Base-by-base conservation (phyloP, 345 rosid genomes). In the Euclidium syriacum region DNA sequence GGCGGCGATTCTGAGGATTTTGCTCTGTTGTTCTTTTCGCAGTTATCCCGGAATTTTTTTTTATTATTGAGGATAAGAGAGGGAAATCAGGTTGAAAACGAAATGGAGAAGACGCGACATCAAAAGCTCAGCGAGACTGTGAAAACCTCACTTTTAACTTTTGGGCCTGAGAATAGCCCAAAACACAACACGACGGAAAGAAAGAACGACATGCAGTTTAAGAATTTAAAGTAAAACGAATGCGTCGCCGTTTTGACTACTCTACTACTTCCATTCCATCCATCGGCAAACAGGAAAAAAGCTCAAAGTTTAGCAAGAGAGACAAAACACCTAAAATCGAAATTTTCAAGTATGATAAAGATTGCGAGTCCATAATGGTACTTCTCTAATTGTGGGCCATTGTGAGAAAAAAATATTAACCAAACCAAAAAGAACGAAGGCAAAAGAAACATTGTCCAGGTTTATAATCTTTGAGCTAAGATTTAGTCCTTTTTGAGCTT, bases 11-110 rank as follows among this genome's bases (percentile, higher is more conserved):
- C 62, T 72, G 61, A 51, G 50, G 70, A 50, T 58, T 35, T 27
- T 34, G 49, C 43, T 47, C 40, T 11, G 44, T 49, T 61, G 29
- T 17, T 29, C 36, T 4, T n/a, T 43, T 36, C 12, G 36, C 20
- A 36, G 6, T 39, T 23, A 22, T 53, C 59, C 24, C 58, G 54
- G 69, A 69, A n/a, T n/a, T 61, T 14, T 22, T 42, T 34, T 57
- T 63, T 54, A 25, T 29, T 50, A 57, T 62, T 68, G 68, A 62
- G 54, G 73, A 59, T 61, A 58, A 50, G 74, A 57, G 73, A 59
- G 62, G 63, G 75, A 74, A 74, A 64, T 64, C 58, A 75, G 55
- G 75, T 55, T 67, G 70, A 68, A 68, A 73, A 49, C 54, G 61
- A 73, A 54, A 62, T 58, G 69, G 60, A 44, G 58, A 47, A 18